Base-by-base conservation (phyloP, 768 basidiomycete genomes). In the Pleurotus djamor region DNA sequence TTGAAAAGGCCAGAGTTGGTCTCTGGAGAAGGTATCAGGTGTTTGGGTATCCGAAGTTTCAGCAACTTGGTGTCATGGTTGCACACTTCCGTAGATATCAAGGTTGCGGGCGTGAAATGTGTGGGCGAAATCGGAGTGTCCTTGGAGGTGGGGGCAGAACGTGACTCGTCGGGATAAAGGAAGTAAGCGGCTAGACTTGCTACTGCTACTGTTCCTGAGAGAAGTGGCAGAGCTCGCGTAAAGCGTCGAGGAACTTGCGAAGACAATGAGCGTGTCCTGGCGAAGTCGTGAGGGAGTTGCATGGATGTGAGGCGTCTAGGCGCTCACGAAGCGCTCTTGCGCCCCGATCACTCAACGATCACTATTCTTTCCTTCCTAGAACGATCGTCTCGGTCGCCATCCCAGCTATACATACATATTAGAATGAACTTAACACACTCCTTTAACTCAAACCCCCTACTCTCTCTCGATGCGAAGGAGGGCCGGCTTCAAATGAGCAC, bases 11-110 rank as follows among this genome's bases (percentile, higher is more conserved):
- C 32, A 37, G 61, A 60, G 28, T 58, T 35, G 8, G 60, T 56
- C 35, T 68, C 59, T 58, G 65, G 48, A 14, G 60, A 57, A 51
- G 71, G 75, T 57, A 82, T 64, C 3, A 78, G 65, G 43, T 76
- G 67, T 2, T 74, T 74, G 9, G 88, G 83, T 7, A 92, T 67
- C 3, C 76, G 74, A 49, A 94, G 72, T 10, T 84, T 84, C 16
- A 94, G 71, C 7, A 94, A 71, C 61, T 86, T 89, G 9, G 88
- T 83, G 65, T 84, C 73, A 8, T 83, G 74, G 0, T 86, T 85
- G 36, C 78, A 79, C 51, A 71, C 65, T 61, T 83, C 78, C 44
- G 76, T 84, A 0, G 80, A 76, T n/a, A 78, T 70, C 12, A 94
- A 74, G 4, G 79, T 84, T 2, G 84, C 79, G 17, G 83, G 82